Base-by-base conservation (phyloP, 2,329 filamentous ascomycete genomes). In the Fusarium bulbicola region DNA sequence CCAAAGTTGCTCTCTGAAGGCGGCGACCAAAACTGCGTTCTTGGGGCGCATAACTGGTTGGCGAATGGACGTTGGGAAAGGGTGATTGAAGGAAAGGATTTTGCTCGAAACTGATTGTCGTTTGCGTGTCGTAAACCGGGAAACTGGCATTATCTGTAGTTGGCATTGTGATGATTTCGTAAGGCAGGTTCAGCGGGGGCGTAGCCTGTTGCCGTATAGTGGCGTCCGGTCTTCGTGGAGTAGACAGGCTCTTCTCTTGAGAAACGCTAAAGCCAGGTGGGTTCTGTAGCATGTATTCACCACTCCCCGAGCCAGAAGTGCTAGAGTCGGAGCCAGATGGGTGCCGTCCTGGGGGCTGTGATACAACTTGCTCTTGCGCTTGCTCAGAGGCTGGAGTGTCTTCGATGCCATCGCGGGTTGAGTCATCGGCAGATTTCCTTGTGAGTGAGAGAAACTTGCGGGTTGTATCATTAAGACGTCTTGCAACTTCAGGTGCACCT, bases 21-120 rank as follows among this genome's bases (percentile, higher is more conserved):
- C 92, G 87, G 13, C 93, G 89, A 16, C 90, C 90, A 74, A 97
- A 95, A 2, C 87, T 91, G 4, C 85, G 83, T 79, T 95, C 93
- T 32, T 89, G 85, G 63, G 88, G 87, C 15, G 89, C 86, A 78
- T 91, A 91, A 1, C 89, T 90, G 28, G 79, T 82, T 2, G 89
- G 87, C 3, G 83, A 70, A 3, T 84, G 81, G 21, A 87, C 78
- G 1, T 80, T 72, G 12, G 79, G 78, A 43, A 82, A 84, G 6
- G 80, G 77, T 13, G 79, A 74, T 7, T 66, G 66, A 21, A 49
- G 53, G 57, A 68, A 59, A 8, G 71, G 56, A 24, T 74, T 68
- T 10, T 63, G 52, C 13, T 64, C 68, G 26, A 72, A 39, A 20
- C 81, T 66, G 59, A 69, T 26, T 59, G 61, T 74, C 28, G 62